Conservation (phyloP, 1,139 yeast genomes). For the Magnusiomyces sp. region DNA sequence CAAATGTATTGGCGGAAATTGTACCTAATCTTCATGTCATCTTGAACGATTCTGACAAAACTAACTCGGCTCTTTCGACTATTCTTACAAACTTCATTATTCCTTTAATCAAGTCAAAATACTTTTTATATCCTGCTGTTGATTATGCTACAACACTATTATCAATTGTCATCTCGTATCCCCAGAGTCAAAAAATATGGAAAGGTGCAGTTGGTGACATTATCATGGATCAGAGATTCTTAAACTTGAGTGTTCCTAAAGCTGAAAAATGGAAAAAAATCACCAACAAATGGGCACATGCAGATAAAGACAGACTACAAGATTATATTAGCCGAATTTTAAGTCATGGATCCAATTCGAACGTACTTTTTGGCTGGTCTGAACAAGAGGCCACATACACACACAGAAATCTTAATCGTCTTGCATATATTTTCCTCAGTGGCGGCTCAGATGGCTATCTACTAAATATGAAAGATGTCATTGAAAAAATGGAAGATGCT, state of each 20-base stretch:
- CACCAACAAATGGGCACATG: constrained; percentile 46
- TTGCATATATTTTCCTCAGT: constrained; percentile 53
- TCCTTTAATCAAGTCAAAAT: constrained; percentile 38
- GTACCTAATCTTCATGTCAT: constrained; percentile 37
- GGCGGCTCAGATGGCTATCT: constrained; percentile 53
- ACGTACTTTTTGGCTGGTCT: constrained; percentile 64
- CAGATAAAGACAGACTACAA: constrained; percentile 49
- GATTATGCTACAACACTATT: constrained; percentile 16
- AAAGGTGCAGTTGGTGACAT: constrained; percentile 32
- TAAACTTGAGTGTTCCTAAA: constrained; percentile 31
- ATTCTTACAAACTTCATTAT: constrained; percentile 36
- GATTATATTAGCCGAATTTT: constrained; percentile 48
- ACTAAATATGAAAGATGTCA: constrained; percentile 41
- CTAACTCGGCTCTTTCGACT: constrained; percentile 34
- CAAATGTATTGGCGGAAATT: constrained; percentile 33
- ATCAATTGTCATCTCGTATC: constrained; percentile 18
- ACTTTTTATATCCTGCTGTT: constrained; percentile 24
- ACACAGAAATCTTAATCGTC: constrained; percentile 44
- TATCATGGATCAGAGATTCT: constrained; percentile 35
- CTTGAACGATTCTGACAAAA: constrained; percentile 42
- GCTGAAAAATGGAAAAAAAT: constrained; percentile 44
- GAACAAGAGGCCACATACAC: constrained; percentile 57
- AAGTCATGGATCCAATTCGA: constrained; percentile 43
- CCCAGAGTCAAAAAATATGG: constrained; percentile 33
- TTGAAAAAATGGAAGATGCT: constrained; percentile 38